These are phyloP conservation scores for Arctostaphylos glauca DNA, from an alignment of 148 eudicot genomes.

Conservation along the genomic window DNA sequence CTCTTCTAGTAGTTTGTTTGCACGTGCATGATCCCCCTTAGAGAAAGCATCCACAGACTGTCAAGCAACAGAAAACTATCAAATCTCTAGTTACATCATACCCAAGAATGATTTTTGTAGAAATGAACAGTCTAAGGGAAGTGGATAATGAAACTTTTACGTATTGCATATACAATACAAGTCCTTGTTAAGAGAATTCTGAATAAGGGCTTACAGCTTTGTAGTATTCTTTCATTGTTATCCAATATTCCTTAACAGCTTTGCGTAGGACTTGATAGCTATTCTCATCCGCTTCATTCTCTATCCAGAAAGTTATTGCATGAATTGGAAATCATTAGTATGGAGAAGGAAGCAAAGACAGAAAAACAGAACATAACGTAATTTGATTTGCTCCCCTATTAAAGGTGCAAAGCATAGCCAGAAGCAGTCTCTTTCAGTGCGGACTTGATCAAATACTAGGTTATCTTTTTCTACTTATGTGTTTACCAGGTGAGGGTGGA, in stretches of 20 bases:
- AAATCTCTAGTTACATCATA: background rate
- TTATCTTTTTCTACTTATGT: background rate
- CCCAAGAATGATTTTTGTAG: slow-evolving; percentile 10
- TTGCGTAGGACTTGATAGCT: slow-evolving; percentile 45
- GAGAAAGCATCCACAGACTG: slow-evolving; percentile 67
- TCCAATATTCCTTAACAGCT: slow-evolving; percentile 59
- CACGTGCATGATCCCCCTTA: slow-evolving; percentile 44
- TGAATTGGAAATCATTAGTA: slow-evolving; percentile 5
- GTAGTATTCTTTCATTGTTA: slow-evolving; percentile 69
- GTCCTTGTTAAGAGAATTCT: background rate
- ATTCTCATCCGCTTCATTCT: slow-evolving; percentile 42
- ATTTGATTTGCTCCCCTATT: background rate
- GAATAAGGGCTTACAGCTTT: slow-evolving; percentile 55
- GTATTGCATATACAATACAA: slow-evolving; percentile 3
- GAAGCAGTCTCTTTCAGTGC: background rate
- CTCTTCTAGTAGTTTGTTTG: slow-evolving; percentile 56
- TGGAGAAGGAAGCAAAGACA: background rate
- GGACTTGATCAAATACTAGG: background rate
- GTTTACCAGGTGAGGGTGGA: background rate
- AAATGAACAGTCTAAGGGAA: background rate
- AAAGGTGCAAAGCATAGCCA: slow-evolving; percentile 5
- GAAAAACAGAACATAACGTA: background rate
- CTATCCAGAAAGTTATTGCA: slow-evolving; percentile 16
- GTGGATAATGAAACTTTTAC: background rate
- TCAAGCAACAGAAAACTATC: slow-evolving; percentile 22